These are phyloP conservation scores for Agarophyton chilense DNA, from an alignment of 23 red algal species.

Conservation along the genomic window DNA sequence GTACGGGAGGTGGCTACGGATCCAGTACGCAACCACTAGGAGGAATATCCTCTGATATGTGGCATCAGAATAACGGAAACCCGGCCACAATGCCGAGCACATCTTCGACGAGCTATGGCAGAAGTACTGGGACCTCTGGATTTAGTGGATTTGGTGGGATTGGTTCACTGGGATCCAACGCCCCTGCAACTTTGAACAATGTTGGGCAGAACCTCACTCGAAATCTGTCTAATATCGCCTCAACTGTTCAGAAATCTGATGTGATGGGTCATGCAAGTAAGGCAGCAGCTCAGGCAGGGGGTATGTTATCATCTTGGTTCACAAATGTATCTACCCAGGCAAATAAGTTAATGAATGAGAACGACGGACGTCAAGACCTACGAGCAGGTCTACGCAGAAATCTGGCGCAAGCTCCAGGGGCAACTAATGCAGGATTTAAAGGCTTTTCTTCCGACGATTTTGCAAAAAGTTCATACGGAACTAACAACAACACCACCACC, in stretches of 20 bases:
- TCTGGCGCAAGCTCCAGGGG: constrained; percentile 27
- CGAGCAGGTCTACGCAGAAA: constrained; percentile 54
- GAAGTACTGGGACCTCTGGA: background rate
- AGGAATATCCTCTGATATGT: constrained; percentile 75
- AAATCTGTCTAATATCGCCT: constrained; percentile 41
- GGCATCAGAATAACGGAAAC: constrained; percentile 52
- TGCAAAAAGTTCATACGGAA: constrained; percentile 44
- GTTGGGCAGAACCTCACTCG: constrained; percentile 39
- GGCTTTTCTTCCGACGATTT: constrained; percentile 75
- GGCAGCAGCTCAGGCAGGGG: constrained; percentile 71
- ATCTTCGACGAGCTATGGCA: constrained; percentile 44
- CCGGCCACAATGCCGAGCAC: constrained; percentile 10
- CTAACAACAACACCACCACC: constrained; percentile 7
- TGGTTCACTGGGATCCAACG: constrained; percentile 11
- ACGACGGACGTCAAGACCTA: constrained; percentile 55
- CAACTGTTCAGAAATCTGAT: constrained; percentile 55
- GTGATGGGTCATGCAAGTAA: constrained; percentile 71
- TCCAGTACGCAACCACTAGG: constrained; percentile 12
- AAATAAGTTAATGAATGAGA: constrained; percentile 63
- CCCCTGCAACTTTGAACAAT: constrained; percentile 39
- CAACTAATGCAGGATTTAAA: constrained; percentile 39
- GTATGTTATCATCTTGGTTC: constrained; percentile 73
- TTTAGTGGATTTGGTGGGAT: constrained; percentile 43
- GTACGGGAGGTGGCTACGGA: constrained; percentile 30
- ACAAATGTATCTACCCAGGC: constrained; percentile 69